A percentile compares a stretch with the other conserved stretches of the same genome.
These are phyloP conservation scores for Ananas comosus DNA, from an alignment of 176 grass and related monocot genomes.

Conservation along the genomic window DNA sequence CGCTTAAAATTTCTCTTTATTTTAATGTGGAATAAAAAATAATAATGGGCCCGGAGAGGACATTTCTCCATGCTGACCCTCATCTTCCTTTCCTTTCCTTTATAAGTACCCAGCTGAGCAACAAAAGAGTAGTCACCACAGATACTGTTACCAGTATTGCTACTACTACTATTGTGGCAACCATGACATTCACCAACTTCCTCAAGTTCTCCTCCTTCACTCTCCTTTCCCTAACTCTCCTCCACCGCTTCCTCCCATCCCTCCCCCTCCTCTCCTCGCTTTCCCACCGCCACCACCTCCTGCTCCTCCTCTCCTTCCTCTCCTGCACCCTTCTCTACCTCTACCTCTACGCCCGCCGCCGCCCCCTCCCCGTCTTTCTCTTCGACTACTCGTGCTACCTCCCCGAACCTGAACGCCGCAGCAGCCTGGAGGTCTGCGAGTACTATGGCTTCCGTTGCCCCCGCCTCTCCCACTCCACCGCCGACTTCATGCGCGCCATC, in stretches of 20 bases:
- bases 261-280: neutral
- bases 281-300: neutral
- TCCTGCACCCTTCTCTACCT: conserved; percentile 16
- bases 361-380: conserved; percentile 11
- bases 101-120: too few species aligned
- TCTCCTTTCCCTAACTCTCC: neutral
- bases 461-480: conserved; percentile 20
- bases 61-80: too few species aligned
- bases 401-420: conserved; percentile 23
- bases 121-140: too few species aligned
- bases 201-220: neutral
- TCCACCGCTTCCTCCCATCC: neutral
- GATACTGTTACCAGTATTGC: neutral
- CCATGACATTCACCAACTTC: neutral
- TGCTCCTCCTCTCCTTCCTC: conserved; percentile 7
- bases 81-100: neutral
- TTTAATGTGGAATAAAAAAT: too few species aligned
- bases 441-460: conserved; percentile 23
- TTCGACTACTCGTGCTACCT: conserved; percentile 13
- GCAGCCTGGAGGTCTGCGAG: conserved; percentile 18
- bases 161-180: neutral
- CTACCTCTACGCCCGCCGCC: conserved; percentile 1
- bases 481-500: conserved; percentile 27
- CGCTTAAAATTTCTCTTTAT: too few species aligned
- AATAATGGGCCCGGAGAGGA: too few species aligned